Conservation (phyloP, 768 basidiomycete genomes). For the Lanmaoa rubissima region DNA sequence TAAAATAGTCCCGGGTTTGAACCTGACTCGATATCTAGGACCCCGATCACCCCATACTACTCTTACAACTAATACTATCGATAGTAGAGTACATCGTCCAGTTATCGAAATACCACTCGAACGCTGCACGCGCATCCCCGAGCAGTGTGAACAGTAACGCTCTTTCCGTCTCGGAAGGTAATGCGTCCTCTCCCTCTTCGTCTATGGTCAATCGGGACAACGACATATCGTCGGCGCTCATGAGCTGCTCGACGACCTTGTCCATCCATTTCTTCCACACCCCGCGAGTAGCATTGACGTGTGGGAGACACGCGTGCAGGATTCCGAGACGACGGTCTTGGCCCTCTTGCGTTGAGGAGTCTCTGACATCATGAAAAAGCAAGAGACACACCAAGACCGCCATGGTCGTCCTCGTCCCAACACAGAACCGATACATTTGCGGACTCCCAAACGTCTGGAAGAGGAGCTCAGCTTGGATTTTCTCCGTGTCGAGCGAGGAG, state of each 20-base stretch:
- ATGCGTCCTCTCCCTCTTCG: neutral
- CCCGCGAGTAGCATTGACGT: constrained; percentile 12
- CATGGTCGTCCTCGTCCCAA: constrained; percentile 20
- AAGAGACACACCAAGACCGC: constrained; percentile 20
- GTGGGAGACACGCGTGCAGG: constrained; percentile 15
- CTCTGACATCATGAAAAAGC: constrained; percentile 11
- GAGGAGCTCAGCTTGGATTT: constrained; percentile 22
- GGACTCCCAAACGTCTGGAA: constrained; percentile 14
- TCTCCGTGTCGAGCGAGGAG: constrained; percentile 31
- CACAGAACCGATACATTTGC: constrained; percentile 8
- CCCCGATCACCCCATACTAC: constrained; percentile 21
- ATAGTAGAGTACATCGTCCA: constrained; percentile 10
- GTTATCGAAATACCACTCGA: constrained; percentile 18
- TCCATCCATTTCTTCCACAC: constrained; percentile 24
- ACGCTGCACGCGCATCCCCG: constrained; percentile 22
- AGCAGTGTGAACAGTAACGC: constrained; percentile 18
- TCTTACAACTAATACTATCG: neutral
- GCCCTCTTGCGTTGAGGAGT: constrained; percentile 11
- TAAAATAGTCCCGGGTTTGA: neutral
- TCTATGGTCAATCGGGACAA: constrained; percentile 8
- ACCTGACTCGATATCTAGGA: constrained; percentile 23
- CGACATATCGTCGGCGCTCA: neutral
- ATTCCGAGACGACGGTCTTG: constrained; percentile 18
- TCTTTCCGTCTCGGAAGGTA: constrained; percentile 8
- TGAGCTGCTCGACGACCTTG: constrained; percentile 22